Evolutionary conservation across 2,329 filamentous ascomycete species (phyloP).

Genomic region (Hyphodiscus sp.): DNA sequence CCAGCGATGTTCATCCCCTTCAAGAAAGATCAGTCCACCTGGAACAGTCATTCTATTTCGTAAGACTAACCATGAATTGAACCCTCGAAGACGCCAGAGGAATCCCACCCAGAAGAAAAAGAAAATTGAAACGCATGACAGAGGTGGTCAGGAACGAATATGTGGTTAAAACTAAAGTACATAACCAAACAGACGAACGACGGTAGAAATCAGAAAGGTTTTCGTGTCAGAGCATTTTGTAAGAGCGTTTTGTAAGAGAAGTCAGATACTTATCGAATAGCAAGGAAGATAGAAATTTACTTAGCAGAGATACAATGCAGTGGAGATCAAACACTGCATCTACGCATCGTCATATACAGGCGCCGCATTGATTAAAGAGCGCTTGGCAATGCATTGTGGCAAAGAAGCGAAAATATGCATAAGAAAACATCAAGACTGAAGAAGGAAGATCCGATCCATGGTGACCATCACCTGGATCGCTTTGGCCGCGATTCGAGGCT

Average conservation of each 20-base stretch:
- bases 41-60: not conserved
- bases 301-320: not conserved
- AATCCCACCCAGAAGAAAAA: not conserved
- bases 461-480: not conserved
- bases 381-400: not conserved
- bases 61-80: not conserved
- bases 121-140: not conserved
- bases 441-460: not conserved
- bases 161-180: not conserved
- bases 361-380: not conserved
- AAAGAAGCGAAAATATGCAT: not conserved
- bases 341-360: not conserved
- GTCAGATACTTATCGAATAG: not conserved
- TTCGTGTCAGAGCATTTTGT: no score
- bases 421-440: not conserved
- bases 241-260: no score
- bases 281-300: not conserved
- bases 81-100: not conserved
- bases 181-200: not conserved
- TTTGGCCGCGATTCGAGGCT: not conserved
- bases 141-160: not conserved
- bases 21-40: not conserved
- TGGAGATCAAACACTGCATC: not conserved
- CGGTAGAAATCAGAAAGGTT: not conserved
- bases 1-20: slow-evolving; percentile 39